Evolutionary conservation across 495 filamentous ascomycete species (phyloP), one percentile per base, ranked within the genome.

Genomic region (Xanthoparmelia taractica): DNA sequence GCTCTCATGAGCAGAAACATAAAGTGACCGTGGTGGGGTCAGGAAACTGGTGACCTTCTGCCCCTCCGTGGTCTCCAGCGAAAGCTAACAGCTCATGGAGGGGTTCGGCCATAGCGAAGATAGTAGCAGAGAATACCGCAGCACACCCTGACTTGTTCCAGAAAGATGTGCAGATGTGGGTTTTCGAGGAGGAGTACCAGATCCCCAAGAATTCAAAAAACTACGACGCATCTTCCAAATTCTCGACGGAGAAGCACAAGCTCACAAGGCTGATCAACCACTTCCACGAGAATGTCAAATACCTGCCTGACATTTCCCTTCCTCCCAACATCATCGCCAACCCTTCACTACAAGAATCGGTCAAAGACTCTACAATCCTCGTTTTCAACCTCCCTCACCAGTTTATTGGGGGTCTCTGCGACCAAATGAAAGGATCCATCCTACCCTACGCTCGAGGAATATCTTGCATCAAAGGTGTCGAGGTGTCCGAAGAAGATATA

Each of bases 341-440:
- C 74, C 91, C 95, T 29, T 92, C 90, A 8, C 75, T 97, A 59
- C 80, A 84, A 57, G 87, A 92, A 64, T 84, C 92, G 8, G 92
- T 93, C 68, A 83, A 85, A 70, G 86, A 87, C 71, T 85, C 91
- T 63, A 87, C 90, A 5, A 87, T 99, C 61, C 84, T 99, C 47
- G 81, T 99, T 68, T 99, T 99, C 82, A 96, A 96, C 77, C 82
- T 98, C 23, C 95, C 95, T 8, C 95, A 99, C 77, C 93, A 99
- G 73, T 99, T 99, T 76, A 96, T 99, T 71, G 82, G 83, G 73
- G 85, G 84, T 65, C 90, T 91, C 65, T 97, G 92, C 75, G 81
- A 87, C 47, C 85, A 91, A 72, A 81, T 99, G 64, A 82, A 89
- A 73, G 94, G 91, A 58, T 84, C 96, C 67, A 93, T 95, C 68